These are phyloP conservation scores for Simplicillium aogashimaense DNA, from an alignment of 2,329 filamentous ascomycete species.

Conservation along the genomic window DNA sequence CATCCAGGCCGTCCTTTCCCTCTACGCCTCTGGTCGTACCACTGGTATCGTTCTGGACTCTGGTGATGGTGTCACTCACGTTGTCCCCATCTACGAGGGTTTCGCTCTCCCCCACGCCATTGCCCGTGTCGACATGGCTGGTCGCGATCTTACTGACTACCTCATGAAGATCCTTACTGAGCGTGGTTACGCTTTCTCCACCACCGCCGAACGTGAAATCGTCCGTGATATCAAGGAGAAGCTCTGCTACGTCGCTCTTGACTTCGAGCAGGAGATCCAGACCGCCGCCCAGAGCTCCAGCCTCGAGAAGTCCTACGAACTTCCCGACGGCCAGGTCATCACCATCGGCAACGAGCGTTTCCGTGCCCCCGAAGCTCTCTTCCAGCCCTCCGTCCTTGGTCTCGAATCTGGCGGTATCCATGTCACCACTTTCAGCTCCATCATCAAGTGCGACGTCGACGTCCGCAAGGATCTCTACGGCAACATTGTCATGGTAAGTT, in stretches of 20 bases:
- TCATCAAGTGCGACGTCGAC: constrained; percentile 99
- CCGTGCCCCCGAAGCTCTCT: constrained; percentile 98
- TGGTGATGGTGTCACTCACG: constrained; percentile 99
- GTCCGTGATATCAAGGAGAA: constrained; percentile 99
- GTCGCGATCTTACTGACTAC: constrained; percentile 99
- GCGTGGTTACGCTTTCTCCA: constrained; percentile 99
- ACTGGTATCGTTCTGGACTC: constrained; percentile 99
- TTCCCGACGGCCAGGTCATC: constrained; percentile 99
- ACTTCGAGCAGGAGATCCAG: constrained; percentile 99
- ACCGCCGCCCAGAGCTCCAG: constrained; percentile 97
- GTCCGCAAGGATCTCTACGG: constrained; percentile 99
- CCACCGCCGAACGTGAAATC: constrained; percentile 99
- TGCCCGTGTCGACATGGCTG: constrained; percentile 99
- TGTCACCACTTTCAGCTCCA: constrained; percentile 99
- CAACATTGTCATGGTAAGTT: constrained; percentile 99
- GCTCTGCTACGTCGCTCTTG: constrained; percentile 99
- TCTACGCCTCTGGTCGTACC: constrained; percentile 99
- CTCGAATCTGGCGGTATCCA: constrained; percentile 98
- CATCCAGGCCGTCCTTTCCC: constrained; percentile 97
- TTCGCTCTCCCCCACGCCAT: constrained; percentile 99
- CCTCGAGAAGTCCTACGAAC: constrained; percentile 99
- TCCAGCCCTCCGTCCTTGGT: constrained; percentile 97
- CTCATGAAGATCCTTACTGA: constrained; percentile 99
- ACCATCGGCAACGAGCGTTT: constrained; percentile 99
- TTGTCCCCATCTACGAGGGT: constrained; percentile 99